Conservation (phyloP, 179 eudicot species). For the Drosera spatulata region DNA sequence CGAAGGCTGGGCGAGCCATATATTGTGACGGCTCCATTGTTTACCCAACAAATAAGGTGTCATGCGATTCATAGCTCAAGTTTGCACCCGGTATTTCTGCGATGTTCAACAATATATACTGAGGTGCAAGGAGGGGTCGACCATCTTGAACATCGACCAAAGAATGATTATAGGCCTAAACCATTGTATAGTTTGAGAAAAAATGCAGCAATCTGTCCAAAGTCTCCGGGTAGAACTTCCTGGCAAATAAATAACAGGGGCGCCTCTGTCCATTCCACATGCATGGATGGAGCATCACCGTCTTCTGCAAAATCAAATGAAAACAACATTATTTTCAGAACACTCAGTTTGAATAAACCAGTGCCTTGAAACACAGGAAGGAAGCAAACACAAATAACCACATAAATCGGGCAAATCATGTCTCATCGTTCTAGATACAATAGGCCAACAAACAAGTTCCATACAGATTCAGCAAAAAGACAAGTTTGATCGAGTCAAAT, state of each 20-base stretch:
- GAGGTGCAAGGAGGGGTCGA: conserved; percentile 1
- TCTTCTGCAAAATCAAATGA: conserved; percentile 16
- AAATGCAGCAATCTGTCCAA: conserved; percentile 25
- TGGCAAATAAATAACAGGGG: conserved; percentile 37
- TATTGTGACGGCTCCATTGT: too few species aligned
- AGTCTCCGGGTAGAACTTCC: conserved; percentile 36
- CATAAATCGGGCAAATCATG: too few species aligned
- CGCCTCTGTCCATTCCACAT: conserved; percentile 40
- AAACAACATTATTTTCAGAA: background rate
- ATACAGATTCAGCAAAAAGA: background rate
- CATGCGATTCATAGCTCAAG: too few species aligned
- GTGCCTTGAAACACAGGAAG: background rate
- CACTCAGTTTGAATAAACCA: background rate
- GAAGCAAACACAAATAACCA: too few species aligned
- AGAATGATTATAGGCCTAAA: conserved; percentile 12
- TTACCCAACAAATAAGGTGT: too few species aligned
- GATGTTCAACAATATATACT: background rate
- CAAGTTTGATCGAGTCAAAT: background rate
- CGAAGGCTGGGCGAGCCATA: too few species aligned
- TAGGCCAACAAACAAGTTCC: too few species aligned
- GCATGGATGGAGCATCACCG: conserved; percentile 24
- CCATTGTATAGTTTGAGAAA: conserved; percentile 42
- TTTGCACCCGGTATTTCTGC: too few species aligned
- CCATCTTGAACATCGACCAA: background rate
- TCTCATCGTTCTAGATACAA: too few species aligned